A percentile compares a stretch with the other conserved stretches of the same genome.
These are phyloP conservation scores for Kodamaea plutei DNA, from an alignment of 1,139 yeast genomes.

Conservation along the genomic window DNA sequence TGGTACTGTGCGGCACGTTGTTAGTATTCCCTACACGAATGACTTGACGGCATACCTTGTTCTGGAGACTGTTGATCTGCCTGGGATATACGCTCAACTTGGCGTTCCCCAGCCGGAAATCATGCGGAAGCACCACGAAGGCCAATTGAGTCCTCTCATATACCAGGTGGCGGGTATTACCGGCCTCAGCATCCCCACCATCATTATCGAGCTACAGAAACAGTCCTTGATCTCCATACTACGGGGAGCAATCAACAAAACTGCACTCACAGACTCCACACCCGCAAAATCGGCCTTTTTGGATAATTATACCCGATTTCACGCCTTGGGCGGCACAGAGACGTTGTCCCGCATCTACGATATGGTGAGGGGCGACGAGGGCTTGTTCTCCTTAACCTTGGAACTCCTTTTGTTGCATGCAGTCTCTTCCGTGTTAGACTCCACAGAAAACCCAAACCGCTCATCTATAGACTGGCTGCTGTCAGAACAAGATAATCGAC, in stretches of 20 bases:
- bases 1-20: not conserved
- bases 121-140: not conserved
- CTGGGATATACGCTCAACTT: too few relatives aligned
- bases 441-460: not conserved
- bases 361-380: constrained; percentile 11
- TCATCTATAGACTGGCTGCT: too few relatives aligned
- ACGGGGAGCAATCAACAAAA: not conserved
- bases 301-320: constrained; percentile 1
- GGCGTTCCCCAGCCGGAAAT: not conserved
- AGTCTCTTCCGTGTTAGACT: not conserved
- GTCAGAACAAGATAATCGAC: too few relatives aligned
- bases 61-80: constrained; percentile 1
- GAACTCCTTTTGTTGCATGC: constrained; percentile 5
- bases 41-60: constrained; percentile 2
- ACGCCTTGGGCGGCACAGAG: constrained; percentile 1
- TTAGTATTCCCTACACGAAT: constrained; percentile 1
- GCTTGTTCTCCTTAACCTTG: constrained; percentile 7
- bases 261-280: not conserved
- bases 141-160: too few relatives aligned
- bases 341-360: constrained; percentile 8
- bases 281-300: constrained; percentile 3
- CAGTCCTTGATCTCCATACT: constrained; percentile 5
- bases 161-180: constrained; percentile 9
- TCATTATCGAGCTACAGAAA: not conserved
- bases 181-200: constrained; percentile 2